phyloP scores from a whole-genome alignment of 192 early-diverging fungal species.

The Phlyctochytrium planicorne region DNA sequence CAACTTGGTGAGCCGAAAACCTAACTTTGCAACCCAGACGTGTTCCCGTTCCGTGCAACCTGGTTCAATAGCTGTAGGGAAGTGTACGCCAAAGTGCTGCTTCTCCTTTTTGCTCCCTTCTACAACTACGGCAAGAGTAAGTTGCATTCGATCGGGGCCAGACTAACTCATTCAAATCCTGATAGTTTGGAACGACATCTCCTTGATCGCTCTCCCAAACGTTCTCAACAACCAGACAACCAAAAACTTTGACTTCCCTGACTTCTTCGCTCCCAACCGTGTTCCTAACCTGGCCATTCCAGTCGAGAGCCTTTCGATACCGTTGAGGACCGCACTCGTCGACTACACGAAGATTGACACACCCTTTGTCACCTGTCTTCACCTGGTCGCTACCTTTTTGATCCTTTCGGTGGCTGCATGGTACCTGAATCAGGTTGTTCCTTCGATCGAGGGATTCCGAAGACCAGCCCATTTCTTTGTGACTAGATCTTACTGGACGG shows the following conservation, averaged over 20 bases:
- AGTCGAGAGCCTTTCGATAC: neutral
- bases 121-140: conserved; percentile 12
- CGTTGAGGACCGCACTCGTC: neutral
- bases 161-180: neutral
- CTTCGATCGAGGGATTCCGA: conserved; percentile 62
- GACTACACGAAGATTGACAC: conserved; percentile 3
- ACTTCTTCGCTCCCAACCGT: conserved; percentile 7
- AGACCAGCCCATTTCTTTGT: conserved; percentile 60
- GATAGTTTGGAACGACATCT: conserved; percentile 19
- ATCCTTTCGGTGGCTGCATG: conserved; percentile 46
- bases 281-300: neutral
- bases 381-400: conserved; percentile 9
- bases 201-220: neutral
- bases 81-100: conserved; percentile 20
- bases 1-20: neutral
- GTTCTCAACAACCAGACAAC: conserved; percentile 12
- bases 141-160: too few species aligned
- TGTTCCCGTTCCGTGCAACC: neutral
- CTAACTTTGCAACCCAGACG: neutral
- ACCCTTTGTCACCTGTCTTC: neutral
- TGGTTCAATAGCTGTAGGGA: conserved; percentile 22
- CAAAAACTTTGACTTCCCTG: conserved; percentile 7
- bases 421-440: conserved; percentile 56
- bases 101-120: conserved; percentile 24
- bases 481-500: conserved; percentile 24